Evolutionary conservation across 768 basidiomycete genomes (phyloP), one percentile per base, ranked within the genome.

Genomic region (Dioszegia crocea): DNA sequence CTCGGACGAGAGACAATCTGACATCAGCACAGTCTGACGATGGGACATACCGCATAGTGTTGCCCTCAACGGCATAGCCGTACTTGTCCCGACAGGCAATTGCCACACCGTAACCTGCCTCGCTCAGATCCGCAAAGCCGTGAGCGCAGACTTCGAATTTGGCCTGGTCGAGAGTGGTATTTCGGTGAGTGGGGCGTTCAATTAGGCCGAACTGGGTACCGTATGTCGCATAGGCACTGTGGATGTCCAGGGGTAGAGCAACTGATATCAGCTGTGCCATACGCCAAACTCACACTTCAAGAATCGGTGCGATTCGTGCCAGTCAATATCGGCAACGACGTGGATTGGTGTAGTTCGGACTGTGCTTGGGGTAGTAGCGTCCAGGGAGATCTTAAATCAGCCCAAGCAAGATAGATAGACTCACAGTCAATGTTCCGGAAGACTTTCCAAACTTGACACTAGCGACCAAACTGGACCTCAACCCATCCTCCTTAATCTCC

Each of bases 71-170:
- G 0, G 72, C 68, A 31, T 90, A 91, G 3, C 91, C 92, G 60
- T 94, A 97, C 78, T 96, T 97, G 55, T 88, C 91, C 74, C 96
- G 91, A 5, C 89, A 91, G 5, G 96, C 79, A 53, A 97, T 81
- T 0, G 91, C 90, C 1, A 96, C 88, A 10, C 94, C 94, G 68
- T 96, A 97, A 1, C 94, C 93, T 60, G 84, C 92, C 87, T 71
- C 71, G 41, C 66, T 64, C 24, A 74, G 47, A 59, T 77, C 76
- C 11, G 68, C 74, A 26, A 72, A 69, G 80, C 91, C 92, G 79
- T 96, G 94, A 1, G 88, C 90, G 73, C 91, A 94, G 17, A 97
- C 94, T 78, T 98, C 94, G 65, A 98, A 98, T 81, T 91, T 93
- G 45, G 71, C 71, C 14, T 52, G 47, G 27, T 68, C 74, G 83